Evolutionary conservation across 495 filamentous ascomycete species (phyloP), one percentile per base, ranked within the genome.

Genomic region (Margaritispora aquatica): DNA sequence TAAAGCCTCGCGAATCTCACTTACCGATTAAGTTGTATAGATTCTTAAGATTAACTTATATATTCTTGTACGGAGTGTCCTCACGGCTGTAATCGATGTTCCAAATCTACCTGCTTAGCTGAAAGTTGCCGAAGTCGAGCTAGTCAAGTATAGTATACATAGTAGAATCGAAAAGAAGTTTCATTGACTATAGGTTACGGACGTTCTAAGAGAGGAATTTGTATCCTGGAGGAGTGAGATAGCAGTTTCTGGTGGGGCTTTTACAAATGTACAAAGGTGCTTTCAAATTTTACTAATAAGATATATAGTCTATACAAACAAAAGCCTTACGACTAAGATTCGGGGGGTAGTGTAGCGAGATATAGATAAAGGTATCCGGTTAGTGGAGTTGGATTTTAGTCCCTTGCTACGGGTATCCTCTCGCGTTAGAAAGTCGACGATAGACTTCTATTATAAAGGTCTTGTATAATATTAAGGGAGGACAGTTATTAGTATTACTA

Each of bases 11-110:
- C 48, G 11, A 31, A 23, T 21, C 13, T 29, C 44, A 2, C 38
- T 65, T 26, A 60, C 31, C 13, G 13, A 34, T n/a, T 5, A 13
- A 34, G 19, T 22, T 10, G 49, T 21, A 38, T 59, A 47, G 56
- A 68, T 68, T 48, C 63, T 68, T 29, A 34, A 62, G 22, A 59
- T 68, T 27, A 26, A 9, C 13, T 46, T 66, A 29, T 48, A 64
- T 46, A 49, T 61, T 36, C 31, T 22, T 3, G 26, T 46, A 54
- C 5, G 29, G 13, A 34, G 29, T 34, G 5, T 34, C 5, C 29
- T 13, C 13, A 34, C 29, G 5, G 13, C 13, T 34, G 29, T 34
- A 34, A 34, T 5, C 29, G 29, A 34, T 34, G 29, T 34, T 13
- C 29, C 29, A 13, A 13, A 13, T 34, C 29, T 34, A 34, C 5